Base-by-base conservation (phyloP, 1,139 yeast species). In the Candida sojae region DNA sequence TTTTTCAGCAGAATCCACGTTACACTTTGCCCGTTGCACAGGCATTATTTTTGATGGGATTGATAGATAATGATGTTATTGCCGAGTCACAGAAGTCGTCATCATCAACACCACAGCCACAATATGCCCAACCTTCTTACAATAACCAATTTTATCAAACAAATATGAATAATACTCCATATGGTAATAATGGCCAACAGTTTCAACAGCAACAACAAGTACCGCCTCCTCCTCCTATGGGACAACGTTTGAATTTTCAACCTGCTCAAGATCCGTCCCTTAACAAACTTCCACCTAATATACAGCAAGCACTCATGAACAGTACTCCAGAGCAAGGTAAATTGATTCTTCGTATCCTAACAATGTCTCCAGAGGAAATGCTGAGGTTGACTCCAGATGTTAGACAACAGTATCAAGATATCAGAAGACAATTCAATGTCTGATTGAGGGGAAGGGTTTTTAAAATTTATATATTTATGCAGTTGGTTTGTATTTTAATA, bases 41-140 rank as follows among this genome's bases (percentile, higher is more conserved):
- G 61, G 88, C 90, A 2, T 70, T 87, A 52, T 64, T 86, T n/a
- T 71, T 85, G 43, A 86, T 86, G 92, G 95, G 93, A 0, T 74
- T 86, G 44, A 80, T 86, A 31, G 88, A 86, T 61, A 73, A 77
- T 38, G 84, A 82, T 38, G 86, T 84, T 17, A 82, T 86, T 28
- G 73, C 76, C 34, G 79, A 74, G 50, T 66, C 79, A 21, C 71
- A 71, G 70, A 69, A 68, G 39, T 56, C 60, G 21, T 48, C 54
- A 3, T 70, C 68, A 1, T 41, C 68, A 2, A 57, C 63, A 2
- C 62, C 68, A 4, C 67, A 65, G 37, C 52, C 57, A 8, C 53
- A 56, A 2, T 55, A 55, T 30, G 11, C 31, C 5, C 51, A 50
- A 39, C 44, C 52, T 25, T 43, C 44, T 41, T 34, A 34, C 43